Base-by-base conservation (phyloP, 352 stramenopile species). In the Detonula confervacea region DNA sequence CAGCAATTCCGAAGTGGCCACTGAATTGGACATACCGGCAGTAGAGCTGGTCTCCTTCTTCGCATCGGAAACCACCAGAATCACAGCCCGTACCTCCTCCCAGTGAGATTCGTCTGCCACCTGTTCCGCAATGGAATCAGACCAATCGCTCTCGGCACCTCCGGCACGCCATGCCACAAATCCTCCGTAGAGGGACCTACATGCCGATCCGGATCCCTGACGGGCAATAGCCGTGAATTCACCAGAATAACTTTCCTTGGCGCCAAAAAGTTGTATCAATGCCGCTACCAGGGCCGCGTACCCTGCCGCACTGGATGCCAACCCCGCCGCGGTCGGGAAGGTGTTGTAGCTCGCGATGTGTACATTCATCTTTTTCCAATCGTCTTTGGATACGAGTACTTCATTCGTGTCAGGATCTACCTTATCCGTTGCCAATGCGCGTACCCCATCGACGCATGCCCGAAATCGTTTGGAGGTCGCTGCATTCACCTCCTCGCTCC, bases 31-130 rank as follows among this genome's bases (percentile, higher is more conserved):
- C 97, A 99, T 99, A 18, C 97, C 97, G 33, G 88, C 93, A 16
- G 97, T 99, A 60, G 91, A 97, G 73, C 95, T 97, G 33, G 96
- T 99, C 74, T 98, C 96, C 84, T 99, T 99, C 83, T 98, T 96
- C 18, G 89, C 89, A 69, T 98, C 96, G 42, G 94, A 97, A 35
- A 98, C 96, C 8, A 99, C 96, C 72, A 97, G 95, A 71, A 99
- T 97, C 16, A 99, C 83, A 0, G 96, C 96, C 37, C 96, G 94
- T 3, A 99, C 81, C 65, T 96, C 92, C 9, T 95, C 94, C 97
- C 97, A 99, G 80, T 98, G 92, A 46, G 87, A 64, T 75, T 98
- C 95, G 76, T 97, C 89, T 81, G 8, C 96, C 49, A 96, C 81
- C 74, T 94, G 91, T 27, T 92, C 64, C 0, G 92, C 90, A 62